Evolutionary conservation across 148 eudicot genomes (phyloP).

Genomic region (Camellia japonica): DNA sequence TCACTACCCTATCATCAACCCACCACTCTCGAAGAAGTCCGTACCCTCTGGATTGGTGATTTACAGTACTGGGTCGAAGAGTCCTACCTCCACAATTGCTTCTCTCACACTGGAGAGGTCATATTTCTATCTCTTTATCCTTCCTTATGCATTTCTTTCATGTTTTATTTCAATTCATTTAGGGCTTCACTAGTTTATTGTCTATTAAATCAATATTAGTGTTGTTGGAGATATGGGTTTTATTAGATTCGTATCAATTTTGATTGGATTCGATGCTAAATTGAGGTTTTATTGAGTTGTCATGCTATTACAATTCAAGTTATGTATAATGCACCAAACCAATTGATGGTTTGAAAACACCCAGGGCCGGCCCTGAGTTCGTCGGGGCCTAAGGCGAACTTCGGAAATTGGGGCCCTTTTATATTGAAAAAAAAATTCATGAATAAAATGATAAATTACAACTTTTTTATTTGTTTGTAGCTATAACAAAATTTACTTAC

Average conservation of each 20-base stretch:
- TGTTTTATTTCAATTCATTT: background rate
- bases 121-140: background rate
- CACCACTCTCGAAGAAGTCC: conserved; percentile 86
- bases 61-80: conserved; percentile 94
- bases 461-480: no score
- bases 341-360: background rate
- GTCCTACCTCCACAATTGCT: conserved; percentile 65
- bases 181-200: background rate
- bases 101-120: conserved; percentile 73
- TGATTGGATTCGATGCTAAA: background rate
- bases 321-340: background rate
- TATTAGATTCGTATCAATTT: background rate
- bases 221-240: background rate
- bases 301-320: background rate
- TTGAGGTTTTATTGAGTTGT: background rate
- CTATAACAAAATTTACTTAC: no score
- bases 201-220: background rate
- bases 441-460: no score
- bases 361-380: no score
- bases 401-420: no score
- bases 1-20: conserved; percentile 67
- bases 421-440: no score
- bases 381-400: no score
- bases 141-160: background rate
- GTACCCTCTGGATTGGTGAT: conserved; percentile 98